Evolutionary conservation across 352 stramenopile genomes (phyloP), one percentile per base, ranked within the genome.

Genomic region (Saprolegnia parasitica): DNA sequence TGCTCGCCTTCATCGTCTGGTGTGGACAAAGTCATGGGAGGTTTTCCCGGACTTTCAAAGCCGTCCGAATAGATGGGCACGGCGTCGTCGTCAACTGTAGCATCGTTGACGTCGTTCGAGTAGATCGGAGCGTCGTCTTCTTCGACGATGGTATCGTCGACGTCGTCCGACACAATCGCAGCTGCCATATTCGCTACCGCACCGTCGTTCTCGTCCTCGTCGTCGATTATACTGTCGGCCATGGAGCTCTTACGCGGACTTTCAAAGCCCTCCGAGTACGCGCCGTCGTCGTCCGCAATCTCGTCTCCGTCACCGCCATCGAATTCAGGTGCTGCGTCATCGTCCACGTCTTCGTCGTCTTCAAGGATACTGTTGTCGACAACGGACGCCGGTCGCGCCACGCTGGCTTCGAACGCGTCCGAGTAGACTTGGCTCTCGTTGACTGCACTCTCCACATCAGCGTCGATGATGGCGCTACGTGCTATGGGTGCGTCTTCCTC

Each of bases 11-110:
- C 16, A 3, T 32, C 23, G 24, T 5, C 15, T 29, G 49, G 16
- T 29, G 49, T 56, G 2, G 49, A 18, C 4, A n/a, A n/a, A n/a
- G 54, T 21, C 26, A 23, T 4, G 4, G 13, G 21, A 42, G 21
- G 54, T 18, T 21, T 61, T 61, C 26, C 11, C 13, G 56, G 56
- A 65, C 56, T 65, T 4, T 65, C 56, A 45, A 65, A 65, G n/a
- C 6, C 56, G 21, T 65, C 40, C 10, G 56, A 65, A 65, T 65
- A 65, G 18, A 23, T 39, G 13, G 47, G 32, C 29, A 52, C 56
- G 13, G 35, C 35, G 9, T 32, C 37, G 45, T 63, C 32, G 13
- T 13, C n/a, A 20, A 16, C 50, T 5, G 50, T 37, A 21, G 21
- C 24, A 5, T n/a, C 11, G 24, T 47, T 18, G 11, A 52, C 42